Percentiles rank a stretch among this genome's conserved stretches.
Evolutionary conservation across 108 stramenopile genomes (phyloP).

Genomic region (Nitzschia sp.): DNA sequence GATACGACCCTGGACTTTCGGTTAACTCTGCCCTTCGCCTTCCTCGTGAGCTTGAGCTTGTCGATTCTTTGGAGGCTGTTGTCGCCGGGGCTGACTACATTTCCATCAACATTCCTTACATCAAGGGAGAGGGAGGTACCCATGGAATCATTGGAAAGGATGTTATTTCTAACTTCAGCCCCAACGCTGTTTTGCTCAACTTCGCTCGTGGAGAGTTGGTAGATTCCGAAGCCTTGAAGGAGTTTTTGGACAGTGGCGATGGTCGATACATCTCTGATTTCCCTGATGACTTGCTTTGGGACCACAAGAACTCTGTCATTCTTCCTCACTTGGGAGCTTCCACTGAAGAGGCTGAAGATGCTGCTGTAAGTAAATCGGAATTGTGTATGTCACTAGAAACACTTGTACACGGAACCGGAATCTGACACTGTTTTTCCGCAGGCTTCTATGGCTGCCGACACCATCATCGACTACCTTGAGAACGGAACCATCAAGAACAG

Average conservation of each 20-base stretch:
- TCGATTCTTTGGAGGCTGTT: conserved; percentile 69
- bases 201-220: conserved; percentile 96
- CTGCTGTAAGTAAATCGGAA: conserved; percentile 46
- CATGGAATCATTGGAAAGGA: conserved; percentile 85
- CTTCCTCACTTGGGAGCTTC: conserved; percentile 95
- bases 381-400: not conserved
- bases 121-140: conserved; percentile 88
- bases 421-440: not conserved
- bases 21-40: conserved; percentile 83
- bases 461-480: conserved; percentile 84
- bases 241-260: conserved; percentile 75
- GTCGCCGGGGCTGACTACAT: conserved; percentile 87
- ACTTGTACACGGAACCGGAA: not conserved
- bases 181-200: conserved; percentile 84
- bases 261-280: conserved; percentile 85
- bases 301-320: conserved; percentile 83
- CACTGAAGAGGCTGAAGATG: conserved; percentile 94
- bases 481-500: conserved; percentile 81
- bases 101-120: conserved; percentile 93
- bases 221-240: conserved; percentile 86
- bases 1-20: conserved; percentile 93
- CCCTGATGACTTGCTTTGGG: conserved; percentile 85
- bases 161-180: conserved; percentile 74
- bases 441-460: conserved; percentile 89
- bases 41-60: conserved; percentile 63